A percentile compares a stretch with the other conserved stretches of the same genome.
phyloP scores from a whole-genome alignment of 2,329 filamentous ascomycete species.

The Ophiostoma australiae region DNA sequence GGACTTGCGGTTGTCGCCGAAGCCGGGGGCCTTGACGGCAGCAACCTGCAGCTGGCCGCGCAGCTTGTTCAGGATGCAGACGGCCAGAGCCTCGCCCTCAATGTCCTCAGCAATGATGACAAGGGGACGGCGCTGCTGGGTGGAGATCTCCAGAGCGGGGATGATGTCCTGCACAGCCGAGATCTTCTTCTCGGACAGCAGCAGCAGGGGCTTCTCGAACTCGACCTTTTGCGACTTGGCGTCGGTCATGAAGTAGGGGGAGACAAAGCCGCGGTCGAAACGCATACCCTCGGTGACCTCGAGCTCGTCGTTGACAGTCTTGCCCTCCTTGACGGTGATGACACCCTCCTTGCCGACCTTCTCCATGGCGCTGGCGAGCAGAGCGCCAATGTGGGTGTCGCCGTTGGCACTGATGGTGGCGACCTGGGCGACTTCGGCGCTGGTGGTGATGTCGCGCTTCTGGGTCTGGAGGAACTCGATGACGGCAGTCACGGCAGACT shows the following conservation, averaged over 20 bases:
- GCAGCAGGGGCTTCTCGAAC: slow-evolving; percentile 98
- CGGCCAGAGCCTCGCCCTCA: slow-evolving; percentile 94
- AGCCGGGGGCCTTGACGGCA: slow-evolving; percentile 97
- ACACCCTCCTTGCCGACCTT: slow-evolving; percentile 99
- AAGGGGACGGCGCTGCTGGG: slow-evolving; percentile 87
- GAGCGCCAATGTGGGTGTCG: slow-evolving; percentile 86
- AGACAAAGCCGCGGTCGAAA: slow-evolving; percentile 98
- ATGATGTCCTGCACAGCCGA: slow-evolving; percentile 98
- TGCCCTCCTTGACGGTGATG: slow-evolving; percentile 99
- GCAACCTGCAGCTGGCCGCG: slow-evolving; percentile 98
- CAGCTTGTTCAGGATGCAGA: slow-evolving; percentile 99
- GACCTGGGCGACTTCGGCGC: slow-evolving; percentile 94
- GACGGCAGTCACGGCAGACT: slow-evolving; percentile 90
- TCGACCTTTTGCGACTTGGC: slow-evolving; percentile 98
- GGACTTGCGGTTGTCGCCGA: slow-evolving; percentile 99
- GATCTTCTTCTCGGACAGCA: slow-evolving; percentile 99
- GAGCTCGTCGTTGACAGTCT: slow-evolving; percentile 95
- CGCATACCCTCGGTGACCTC: slow-evolving; percentile 99
- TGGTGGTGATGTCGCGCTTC: slow-evolving; percentile 97
- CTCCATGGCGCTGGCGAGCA: slow-evolving; percentile 98
- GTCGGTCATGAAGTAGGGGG: slow-evolving; percentile 99
- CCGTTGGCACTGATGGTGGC: slow-evolving; percentile 98
- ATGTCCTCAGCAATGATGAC: slow-evolving; percentile 99
- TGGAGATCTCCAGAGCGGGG: slow-evolving; percentile 93
- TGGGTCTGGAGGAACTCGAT: slow-evolving; percentile 92